Base-by-base conservation (phyloP, 228 moss, liverwort and hornwort genomes). In the Sphagnum fallax region DNA sequence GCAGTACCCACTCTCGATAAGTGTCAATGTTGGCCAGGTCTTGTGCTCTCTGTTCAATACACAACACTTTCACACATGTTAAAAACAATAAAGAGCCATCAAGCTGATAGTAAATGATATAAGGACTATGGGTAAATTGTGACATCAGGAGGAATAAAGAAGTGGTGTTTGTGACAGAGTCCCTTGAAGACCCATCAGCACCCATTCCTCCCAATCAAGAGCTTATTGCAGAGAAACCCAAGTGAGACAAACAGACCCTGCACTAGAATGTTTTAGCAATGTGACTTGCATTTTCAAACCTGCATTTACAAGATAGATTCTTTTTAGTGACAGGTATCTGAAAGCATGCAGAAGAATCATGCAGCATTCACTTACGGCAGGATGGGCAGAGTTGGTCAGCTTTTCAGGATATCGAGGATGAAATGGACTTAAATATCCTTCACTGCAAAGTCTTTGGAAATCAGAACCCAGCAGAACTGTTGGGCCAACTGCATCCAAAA, bases 321-420 rank as follows among this genome's bases (percentile, higher is more conserved):
- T 32, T 32, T 32, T 32, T 32, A 32, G 32, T 32, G 32, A 32
- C 32, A 32, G 32, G 32, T 32, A 32, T 32, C 32, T 32, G 32
- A 32, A 3, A 32, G 32, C 32, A 32, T 32, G 32, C 32, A 32
- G 32, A 32, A 32, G 32, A 32, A 32, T 32, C 32, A 32, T 32
- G 32, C 32, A 32, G 32, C 32, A 32, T 32, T 32, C 32, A 73
- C 80, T 77, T 88, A 92, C 90, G 62, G 94, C 89, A 61, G 98
- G 98, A 72, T 98, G 98, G 47, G 94, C 98, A 47, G 94, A 98
- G 73, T 98, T 98, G 53, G 94, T 98, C 49, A 98, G 98, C 68
- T 93, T 98, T 67, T 98, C 98, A 6, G 98, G 98, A 75, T 94
- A 98, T 11, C 98, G 93, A 74, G 98, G 98, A 78, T 98, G 98